Evolutionary conservation across 73 alveolate genomes (phyloP), one percentile per base, ranked within the genome.

Genomic region (Urostyla sp.): DNA sequence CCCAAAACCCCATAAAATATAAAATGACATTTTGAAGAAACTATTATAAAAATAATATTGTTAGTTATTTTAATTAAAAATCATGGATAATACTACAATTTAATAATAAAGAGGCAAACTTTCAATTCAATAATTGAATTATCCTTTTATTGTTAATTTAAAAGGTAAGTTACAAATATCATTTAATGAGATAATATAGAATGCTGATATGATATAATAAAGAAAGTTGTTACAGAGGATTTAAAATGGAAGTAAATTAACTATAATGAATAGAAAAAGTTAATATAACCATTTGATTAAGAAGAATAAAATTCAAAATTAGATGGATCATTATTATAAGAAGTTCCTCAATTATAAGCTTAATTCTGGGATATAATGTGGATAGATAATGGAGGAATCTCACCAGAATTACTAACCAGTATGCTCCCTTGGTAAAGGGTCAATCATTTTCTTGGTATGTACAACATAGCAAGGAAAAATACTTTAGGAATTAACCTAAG

Each of bases 371-470:
- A 73, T 38, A 73, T 73, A 10, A 34, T 50, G 40, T 73, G 85
- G 85, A 30, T 51, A 38, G 85, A 73, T 53, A 67, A 69, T 69
- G 74, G 85, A 3, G 85, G 85, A 7, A 13, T 73, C 11, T 52
- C 85, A 3, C 85, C 85, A 35, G 85, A 51, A 23, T 73, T 49
- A 18, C 40, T 73, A 26, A 35, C 57, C 28, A 51, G 59, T 18
- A 50, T 73, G 73, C 45, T 51, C 8, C 72, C 72, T 26, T 50
- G 75, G 72, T 88, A 91, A 80, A 87, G 89, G 52, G 91, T 86
- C 55, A 91, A 91, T 73, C 97, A 91, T 79, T 91, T 91, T 49
- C 92, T 91, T 23, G 89, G 94, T 20, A 91, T 91, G 72, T 91
- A 87, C 58, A 90, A 91, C 63, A 63, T 91, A 45, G 84, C 93